Evolutionary conservation across 352 stramenopile species (phyloP).

Genomic region (Pythium folliculosum): DNA sequence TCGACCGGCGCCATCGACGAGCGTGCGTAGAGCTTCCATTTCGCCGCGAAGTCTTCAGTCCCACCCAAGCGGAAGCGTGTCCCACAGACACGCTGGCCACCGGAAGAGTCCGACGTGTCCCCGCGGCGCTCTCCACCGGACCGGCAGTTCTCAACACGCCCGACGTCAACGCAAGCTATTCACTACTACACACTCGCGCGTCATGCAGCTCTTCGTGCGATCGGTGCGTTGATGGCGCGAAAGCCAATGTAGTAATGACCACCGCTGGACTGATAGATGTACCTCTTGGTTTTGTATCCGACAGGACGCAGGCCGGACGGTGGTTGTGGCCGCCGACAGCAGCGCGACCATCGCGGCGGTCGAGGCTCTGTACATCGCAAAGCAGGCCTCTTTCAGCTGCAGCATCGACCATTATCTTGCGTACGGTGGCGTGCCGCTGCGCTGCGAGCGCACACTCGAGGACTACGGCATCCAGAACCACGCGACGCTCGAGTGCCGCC

Average conservation of each 20-base stretch:
- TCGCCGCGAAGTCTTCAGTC: not conserved
- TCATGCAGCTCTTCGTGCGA: constrained; percentile 75
- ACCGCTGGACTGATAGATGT: too few species aligned
- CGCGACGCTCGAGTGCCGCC: constrained; percentile 53
- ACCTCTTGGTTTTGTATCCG: not conserved
- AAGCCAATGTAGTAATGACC: too few species aligned
- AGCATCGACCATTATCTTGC: constrained; percentile 39
- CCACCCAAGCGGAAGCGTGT: not conserved
- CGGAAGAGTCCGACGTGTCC: not conserved
- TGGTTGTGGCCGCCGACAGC: constrained; percentile 38
- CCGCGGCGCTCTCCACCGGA: too few species aligned
- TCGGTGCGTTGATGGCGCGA: too few species aligned
- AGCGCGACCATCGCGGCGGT: constrained; percentile 40
- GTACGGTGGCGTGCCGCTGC: constrained; percentile 66
- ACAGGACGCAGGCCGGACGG: constrained; percentile 45
- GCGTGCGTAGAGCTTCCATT: constrained; percentile 9
- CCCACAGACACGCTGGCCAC: not conserved
- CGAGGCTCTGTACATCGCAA: constrained; percentile 13
- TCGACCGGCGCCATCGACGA: constrained; percentile 13
- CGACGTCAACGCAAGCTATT: not conserved
- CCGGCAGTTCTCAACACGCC: not conserved
- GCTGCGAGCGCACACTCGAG: constrained; percentile 37
- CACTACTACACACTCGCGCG: not conserved
- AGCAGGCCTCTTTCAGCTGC: not conserved
- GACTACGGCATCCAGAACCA: constrained; percentile 76